Evolutionary conservation across 2,329 filamentous ascomycete species (phyloP), one percentile per base, ranked within the genome.

Genomic region (Xylaria sp.): DNA sequence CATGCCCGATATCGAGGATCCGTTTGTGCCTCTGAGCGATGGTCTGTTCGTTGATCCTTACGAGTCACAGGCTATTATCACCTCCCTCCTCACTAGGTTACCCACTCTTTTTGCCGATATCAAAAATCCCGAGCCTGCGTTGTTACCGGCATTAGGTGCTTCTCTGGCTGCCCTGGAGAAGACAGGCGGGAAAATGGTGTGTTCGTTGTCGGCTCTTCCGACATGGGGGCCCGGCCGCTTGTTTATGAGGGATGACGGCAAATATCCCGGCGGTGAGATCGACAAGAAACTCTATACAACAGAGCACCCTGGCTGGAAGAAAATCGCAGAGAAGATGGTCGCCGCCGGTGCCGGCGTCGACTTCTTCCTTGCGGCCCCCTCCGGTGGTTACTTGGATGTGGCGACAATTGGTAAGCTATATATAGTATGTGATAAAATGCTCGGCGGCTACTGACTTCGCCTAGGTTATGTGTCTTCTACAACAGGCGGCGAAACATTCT

Each of bases 1-100:
- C 60, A 97, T 99, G 93, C 93, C 96, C 3, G 96, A 99, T 78
- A 88, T 99, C 58, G 94, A 98, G 76, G 96, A 99, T 74, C 96
- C 96, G 0, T 99, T 99, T 79, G 90, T 98, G 18, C 94, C 96
- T 2, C 85, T 99, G 20, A 94, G 92, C 72, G 92, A 97, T 67
- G 94, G 95, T 18, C 86, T 99, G 10, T 98, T 98, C 79, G 95
- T 98, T 18, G 95, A 99, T 80, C 94, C 96, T 1, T 91, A 94
- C 75, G 93, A 97, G 80, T 96, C 94, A 55, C 89, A 87, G 79
- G 84, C 90, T 28, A 90, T 97, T 76, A 97, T 99, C 76, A 92
- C 90, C 3, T 92, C 92, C n/a, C 87, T 99, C n/a, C 86, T 99
- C 60, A 90, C 88, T 13, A 89, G 91, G 73, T 87, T 99, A 62